Conservation (phyloP, 2,329 filamentous ascomycete species). For the Beauveria varroae region DNA sequence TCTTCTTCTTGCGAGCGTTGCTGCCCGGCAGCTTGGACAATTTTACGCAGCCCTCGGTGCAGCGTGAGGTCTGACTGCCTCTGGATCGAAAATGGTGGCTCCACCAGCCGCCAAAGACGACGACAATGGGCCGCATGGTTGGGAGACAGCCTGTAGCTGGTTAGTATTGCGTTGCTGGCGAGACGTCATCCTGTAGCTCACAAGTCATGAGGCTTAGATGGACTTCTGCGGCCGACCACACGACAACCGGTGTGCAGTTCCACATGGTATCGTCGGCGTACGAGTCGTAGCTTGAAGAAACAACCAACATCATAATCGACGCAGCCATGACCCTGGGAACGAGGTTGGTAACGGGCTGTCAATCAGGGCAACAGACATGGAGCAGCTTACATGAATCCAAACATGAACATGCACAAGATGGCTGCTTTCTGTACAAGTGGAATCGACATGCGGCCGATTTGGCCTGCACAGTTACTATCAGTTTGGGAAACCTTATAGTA, state of each 20-base stretch:
- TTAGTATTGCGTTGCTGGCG: background rate
- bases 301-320: conserved; percentile 11
- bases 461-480: background rate
- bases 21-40: background rate
- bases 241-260: conserved; percentile 6
- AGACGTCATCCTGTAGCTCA: background rate
- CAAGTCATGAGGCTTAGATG: conserved; percentile 11
- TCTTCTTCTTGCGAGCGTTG: background rate
- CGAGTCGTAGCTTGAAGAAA: conserved; percentile 8
- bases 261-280: conserved; percentile 10
- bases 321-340: conserved; percentile 6
- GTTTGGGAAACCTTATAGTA: background rate
- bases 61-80: background rate
- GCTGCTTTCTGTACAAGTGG: conserved; percentile 7
- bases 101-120: conserved; percentile 7
- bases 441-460: conserved; percentile 4
- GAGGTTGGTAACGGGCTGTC: background rate
- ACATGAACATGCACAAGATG: conserved; percentile 9
- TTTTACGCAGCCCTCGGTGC: background rate
- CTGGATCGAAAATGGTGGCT: conserved; percentile 1
- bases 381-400: conserved; percentile 9
- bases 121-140: background rate
- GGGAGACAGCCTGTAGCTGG: background rate
- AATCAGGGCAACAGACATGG: background rate
- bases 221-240: conserved; percentile 8